Base-by-base conservation (phyloP, 2,329 filamentous ascomycete genomes). In the Huntiella abstrusa region DNA sequence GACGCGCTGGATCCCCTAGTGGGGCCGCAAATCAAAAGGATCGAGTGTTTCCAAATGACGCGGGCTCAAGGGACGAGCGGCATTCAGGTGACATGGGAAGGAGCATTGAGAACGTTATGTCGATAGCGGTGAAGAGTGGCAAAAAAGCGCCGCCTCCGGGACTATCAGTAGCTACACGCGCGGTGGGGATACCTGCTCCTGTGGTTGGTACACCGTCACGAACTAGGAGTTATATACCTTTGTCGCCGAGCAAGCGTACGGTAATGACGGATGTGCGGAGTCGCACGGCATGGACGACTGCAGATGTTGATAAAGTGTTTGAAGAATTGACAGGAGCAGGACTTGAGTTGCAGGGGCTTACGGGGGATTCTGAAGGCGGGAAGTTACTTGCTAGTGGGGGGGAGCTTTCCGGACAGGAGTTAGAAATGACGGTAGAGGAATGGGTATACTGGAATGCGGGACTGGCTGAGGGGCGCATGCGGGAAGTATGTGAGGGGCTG, bases 341-440 rank as follows among this genome's bases (percentile, higher is more conserved):
- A 19, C 22, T 33, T 15, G 33, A 22, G 16, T n/a, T 34, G 28
- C 22, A 16, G 7, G 35, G 38, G 16, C 38, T 19, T 16, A 40
- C 17, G 13, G n/a, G 22, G 5, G 12, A 37, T n/a, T 13, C 22
- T 19, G 35, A 40, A 33, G 60, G 62, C 0, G 64, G 65, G 2
- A 64, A 64, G 13, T 60, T 63, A 41, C 7, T 63, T 75, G 19
- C 58, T 79, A 12, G 65, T 69, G 35, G 75, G 73, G 68, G 68
- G 0, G 72, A 72, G 11, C 62, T 98, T 45, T 80, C 73, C 2
- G 81, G 71, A 45, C 73, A 77, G 0, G 91, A 96, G 64, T 86
- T 81, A 65, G 68, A 71, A 34, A 94, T 98, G 87, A 88, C 78
- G 4, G 84, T 96, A 0, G 85, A 94, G 59, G 78, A 95, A 60